These are phyloP conservation scores for Geotrichum australiense DNA, from an alignment of 1,139 yeast genomes.

Conservation along the genomic window DNA sequence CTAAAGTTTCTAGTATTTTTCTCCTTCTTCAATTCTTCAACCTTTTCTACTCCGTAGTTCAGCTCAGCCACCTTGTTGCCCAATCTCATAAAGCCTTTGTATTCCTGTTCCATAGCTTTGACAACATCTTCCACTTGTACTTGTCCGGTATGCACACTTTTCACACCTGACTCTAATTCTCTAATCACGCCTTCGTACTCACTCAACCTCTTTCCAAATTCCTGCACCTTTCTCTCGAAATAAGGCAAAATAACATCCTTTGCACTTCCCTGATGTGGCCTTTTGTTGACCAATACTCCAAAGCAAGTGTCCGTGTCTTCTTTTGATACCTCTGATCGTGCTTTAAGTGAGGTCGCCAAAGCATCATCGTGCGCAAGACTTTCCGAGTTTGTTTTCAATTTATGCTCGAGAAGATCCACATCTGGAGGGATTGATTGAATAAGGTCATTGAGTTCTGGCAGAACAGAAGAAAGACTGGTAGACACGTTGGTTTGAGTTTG, in stretches of 20 bases:
- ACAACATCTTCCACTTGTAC: conserved; percentile 41
- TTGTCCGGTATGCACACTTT: conserved; percentile 36
- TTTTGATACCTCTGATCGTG: conserved; percentile 39
- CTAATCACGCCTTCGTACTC: conserved; percentile 58
- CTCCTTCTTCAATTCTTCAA: too few relatives aligned
- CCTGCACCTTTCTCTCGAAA: conserved; percentile 46
- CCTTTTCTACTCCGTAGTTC: conserved; percentile 61
- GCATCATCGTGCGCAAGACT: conserved; percentile 63
- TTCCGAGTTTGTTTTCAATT: conserved; percentile 57
- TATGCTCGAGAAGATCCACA: conserved; percentile 60
- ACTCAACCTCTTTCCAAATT: conserved; percentile 51
- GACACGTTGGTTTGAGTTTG: conserved; percentile 77
- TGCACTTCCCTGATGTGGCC: conserved; percentile 49
- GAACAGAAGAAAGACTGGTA: conserved; percentile 63
- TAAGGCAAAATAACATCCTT: conserved; percentile 45
- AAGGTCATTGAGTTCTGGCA: conserved; percentile 57
- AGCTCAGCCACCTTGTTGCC: conserved; percentile 86
- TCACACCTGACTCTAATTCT: conserved; percentile 70
- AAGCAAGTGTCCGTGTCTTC: conserved; percentile 60
- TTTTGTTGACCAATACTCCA: conserved; percentile 48
- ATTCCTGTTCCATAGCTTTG: conserved; percentile 72
- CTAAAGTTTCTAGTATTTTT: too few relatives aligned
- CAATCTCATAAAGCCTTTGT: conserved; percentile 78
- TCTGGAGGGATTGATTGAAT: conserved; percentile 82
- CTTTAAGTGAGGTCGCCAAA: conserved; percentile 41